These are phyloP conservation scores for Cryptomeria japonica DNA, from an alignment of 75 land plant genomes.

Conservation along the genomic window DNA sequence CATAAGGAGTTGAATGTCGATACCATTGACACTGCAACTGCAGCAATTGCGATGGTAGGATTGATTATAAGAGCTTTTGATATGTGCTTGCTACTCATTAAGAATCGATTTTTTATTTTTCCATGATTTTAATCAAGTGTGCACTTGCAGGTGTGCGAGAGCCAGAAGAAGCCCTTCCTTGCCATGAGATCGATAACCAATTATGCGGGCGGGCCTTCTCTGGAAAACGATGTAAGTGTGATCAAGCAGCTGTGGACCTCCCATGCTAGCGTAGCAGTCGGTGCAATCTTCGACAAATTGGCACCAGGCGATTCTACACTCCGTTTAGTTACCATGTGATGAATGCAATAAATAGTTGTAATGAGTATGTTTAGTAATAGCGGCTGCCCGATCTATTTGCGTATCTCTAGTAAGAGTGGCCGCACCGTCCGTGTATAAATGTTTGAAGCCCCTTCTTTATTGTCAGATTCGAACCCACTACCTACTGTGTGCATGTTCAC, in stretches of 20 bases:
- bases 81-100: too few relatives aligned
- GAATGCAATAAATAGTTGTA: too few relatives aligned
- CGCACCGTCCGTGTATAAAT: too few relatives aligned
- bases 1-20: not conserved
- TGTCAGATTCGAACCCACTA: too few relatives aligned
- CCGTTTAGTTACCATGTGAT: not conserved
- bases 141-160: constrained; percentile 16
- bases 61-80: too few relatives aligned
- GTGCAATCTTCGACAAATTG: not conserved
- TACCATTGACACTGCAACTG: not conserved
- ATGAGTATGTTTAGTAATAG: too few relatives aligned
- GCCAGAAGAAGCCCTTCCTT: constrained; percentile 46
- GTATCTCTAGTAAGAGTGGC: too few relatives aligned
- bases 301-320: not conserved
- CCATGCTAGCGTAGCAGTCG: not conserved
- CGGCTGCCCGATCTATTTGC: too few relatives aligned
- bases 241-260: not conserved
- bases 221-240: not conserved
- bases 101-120: too few relatives aligned
- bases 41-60: not conserved
- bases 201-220: not conserved
- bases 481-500: too few relatives aligned
- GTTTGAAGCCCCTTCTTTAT: too few relatives aligned
- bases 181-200: constrained; percentile 25
- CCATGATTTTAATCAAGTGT: not conserved